These are phyloP conservation scores for Aspergillus pseudoglaucus DNA, from an alignment of 2,329 filamentous ascomycete species.

Conservation along the genomic window DNA sequence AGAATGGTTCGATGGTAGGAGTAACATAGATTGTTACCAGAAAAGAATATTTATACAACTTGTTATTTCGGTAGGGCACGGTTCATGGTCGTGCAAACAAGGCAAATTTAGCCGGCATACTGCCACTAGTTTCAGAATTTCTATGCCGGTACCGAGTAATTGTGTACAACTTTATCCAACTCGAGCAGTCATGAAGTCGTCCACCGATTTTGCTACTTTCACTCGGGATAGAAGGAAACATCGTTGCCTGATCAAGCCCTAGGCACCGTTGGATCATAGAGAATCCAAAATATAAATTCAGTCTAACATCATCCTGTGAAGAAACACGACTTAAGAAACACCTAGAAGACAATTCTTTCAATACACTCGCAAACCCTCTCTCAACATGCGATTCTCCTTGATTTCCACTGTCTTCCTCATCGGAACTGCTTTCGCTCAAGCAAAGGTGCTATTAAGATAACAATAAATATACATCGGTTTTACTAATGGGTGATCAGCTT, in stretches of 20 bases:
- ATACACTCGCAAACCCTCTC: neutral
- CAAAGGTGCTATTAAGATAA: neutral
- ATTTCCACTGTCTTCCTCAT: neutral
- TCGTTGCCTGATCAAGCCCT: neutral
- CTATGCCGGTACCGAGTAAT: neutral
- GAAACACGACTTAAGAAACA: neutral
- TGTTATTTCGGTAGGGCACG: neutral
- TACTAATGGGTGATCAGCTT: neutral
- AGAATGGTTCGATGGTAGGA: neutral
- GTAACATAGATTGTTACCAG: neutral
- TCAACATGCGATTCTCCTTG: neutral
- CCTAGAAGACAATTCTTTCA: neutral
- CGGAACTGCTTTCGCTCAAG: neutral
- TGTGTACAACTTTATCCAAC: neutral
- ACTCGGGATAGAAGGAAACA: neutral
- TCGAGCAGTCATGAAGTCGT: neutral
- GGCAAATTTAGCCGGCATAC: neutral
- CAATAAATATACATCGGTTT: neutral
- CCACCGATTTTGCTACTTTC: neutral
- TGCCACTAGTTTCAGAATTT: neutral
- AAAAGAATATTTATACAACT: neutral
- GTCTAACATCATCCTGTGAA: neutral
- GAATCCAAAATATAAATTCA: neutral
- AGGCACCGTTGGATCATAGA: neutral
- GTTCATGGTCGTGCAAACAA: neutral